Base-by-base conservation (phyloP, 1,284 basidiomycete genomes). In the Heterobasidion occidentale region DNA sequence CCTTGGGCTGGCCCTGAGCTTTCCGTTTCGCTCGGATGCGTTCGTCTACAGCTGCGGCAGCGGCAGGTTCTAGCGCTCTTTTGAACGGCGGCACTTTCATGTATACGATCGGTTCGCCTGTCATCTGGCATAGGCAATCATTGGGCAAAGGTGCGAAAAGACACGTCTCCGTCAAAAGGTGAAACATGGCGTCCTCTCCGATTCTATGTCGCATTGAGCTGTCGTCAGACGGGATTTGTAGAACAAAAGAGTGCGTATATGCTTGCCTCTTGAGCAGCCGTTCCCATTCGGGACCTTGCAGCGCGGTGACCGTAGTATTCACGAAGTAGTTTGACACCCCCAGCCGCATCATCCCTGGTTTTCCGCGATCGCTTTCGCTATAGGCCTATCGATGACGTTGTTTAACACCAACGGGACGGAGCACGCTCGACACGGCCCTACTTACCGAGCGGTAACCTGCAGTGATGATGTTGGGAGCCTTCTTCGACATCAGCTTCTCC, bases 91-190 rank as follows among this genome's bases (percentile, higher is more conserved):
- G 70, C n/a, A 72, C 71, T 5, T 65, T 64, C 14, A 76, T 60
- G 55, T 81, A 74, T 15, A 83, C 71, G 9, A 94, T 65, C 2
- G 87, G 83, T 36, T 78, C 74, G 2, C 92, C 93, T 0, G 85
- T 82, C 58, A 94, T 67, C 68, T 95, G 92, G 59, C 86, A 88
- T 14, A 88, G 77, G 64, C 89, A 94, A n/a, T 80, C 82, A 61
- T 92, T 92, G 0, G 86, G 83, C 7, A 95, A 66, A 1, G 84
- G 72, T 12, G 85, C 65, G 65, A 94, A 95, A 27, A 93, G 64
- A 14, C 81, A 86, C 0, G 88, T 86, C 55, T 84, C 76, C 1
- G 82, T 78, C 14, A 95, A 77, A 7, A 95, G 74, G 67, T 92
- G 85, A 14, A 86, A 68, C 76, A 94, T 84, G 1, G 79, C 77